These are phyloP conservation scores for Globisporangium paddicum DNA, from an alignment of 352 stramenopile genomes.

Conservation along the genomic window DNA sequence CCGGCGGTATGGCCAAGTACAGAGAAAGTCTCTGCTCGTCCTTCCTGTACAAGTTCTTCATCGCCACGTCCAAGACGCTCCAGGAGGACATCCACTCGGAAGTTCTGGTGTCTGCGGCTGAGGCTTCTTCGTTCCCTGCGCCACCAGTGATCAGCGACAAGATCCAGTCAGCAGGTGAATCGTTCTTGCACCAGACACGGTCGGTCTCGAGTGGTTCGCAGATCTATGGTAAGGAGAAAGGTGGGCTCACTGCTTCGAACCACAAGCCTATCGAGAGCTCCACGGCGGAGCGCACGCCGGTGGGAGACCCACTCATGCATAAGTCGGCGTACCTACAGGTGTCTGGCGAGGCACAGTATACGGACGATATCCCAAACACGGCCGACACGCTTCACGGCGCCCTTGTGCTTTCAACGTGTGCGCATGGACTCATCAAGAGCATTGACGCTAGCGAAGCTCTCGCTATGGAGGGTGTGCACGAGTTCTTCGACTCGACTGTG, in stretches of 20 bases:
- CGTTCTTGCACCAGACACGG: constrained; percentile 54
- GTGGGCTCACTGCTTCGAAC: constrained; percentile 61
- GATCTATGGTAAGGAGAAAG: constrained; percentile 51
- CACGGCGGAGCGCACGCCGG: constrained; percentile 42
- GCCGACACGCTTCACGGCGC: constrained; percentile 85
- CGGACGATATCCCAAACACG: constrained; percentile 91
- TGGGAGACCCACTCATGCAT: constrained; percentile 91
- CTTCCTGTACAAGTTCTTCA: constrained; percentile 95
- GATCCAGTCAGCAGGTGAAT: constrained; percentile 42
- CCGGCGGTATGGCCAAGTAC: constrained; percentile 94
- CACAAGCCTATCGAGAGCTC: constrained; percentile 40
- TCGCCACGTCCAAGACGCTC: constrained; percentile 61
- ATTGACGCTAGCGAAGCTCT: constrained; percentile 86
- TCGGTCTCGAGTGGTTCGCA: constrained; percentile 53
- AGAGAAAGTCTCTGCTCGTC: constrained; percentile 91
- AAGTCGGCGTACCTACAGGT: constrained; percentile 92
- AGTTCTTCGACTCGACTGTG: constrained; percentile 76
- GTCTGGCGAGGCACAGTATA: constrained; percentile 94
- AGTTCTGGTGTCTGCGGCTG: constrained; percentile 5
- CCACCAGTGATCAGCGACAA: constrained; percentile 29
- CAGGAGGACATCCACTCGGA: constrained; percentile 28
- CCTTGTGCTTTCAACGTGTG: constrained; percentile 88
- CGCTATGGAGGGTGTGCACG: constrained; percentile 85
- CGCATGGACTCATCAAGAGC: constrained; percentile 74
- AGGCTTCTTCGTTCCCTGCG: constrained; percentile 14